A percentile compares a stretch with the other conserved stretches of the same genome.
These are phyloP conservation scores for Malassezia obtusa DNA, from an alignment of 1,284 basidiomycete species.

Conservation along the genomic window DNA sequence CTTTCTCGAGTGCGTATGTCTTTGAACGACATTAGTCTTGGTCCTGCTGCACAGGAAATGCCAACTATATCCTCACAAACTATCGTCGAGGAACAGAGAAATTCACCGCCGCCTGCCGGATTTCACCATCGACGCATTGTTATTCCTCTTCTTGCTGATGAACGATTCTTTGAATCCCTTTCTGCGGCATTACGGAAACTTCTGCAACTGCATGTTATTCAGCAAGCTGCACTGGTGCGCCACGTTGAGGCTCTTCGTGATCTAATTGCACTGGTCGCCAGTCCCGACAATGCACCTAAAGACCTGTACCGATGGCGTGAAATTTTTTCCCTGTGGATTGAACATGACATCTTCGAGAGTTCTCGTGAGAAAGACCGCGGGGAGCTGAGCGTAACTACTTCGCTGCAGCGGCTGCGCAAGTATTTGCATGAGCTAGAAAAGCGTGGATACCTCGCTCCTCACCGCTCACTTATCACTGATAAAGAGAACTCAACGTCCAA, in stretches of 20 bases:
- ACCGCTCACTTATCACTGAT: background rate
- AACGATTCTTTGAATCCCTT: slow-evolving; percentile 69
- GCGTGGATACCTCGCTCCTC: slow-evolving; percentile 25
- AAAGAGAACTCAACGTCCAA: background rate
- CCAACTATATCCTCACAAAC: background rate
- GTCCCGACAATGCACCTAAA: slow-evolving; percentile 49
- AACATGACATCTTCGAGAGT: slow-evolving; percentile 77
- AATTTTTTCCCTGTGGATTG: slow-evolving; percentile 78
- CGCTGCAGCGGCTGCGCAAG: slow-evolving; percentile 60
- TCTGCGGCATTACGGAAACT: slow-evolving; percentile 63
- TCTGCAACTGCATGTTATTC: slow-evolving; percentile 57
- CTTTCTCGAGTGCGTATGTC: background rate
- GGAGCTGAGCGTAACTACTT: slow-evolving; percentile 63
- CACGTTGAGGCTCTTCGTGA: slow-evolving; percentile 59
- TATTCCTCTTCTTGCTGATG: slow-evolving; percentile 71
- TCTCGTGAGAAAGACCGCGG: slow-evolving; percentile 64
- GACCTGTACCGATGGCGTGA: slow-evolving; percentile 88
- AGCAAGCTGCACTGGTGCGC: slow-evolving; percentile 59
- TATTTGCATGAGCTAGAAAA: slow-evolving; percentile 64
- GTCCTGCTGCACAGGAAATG: slow-evolving; percentile 5
- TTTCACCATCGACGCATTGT: slow-evolving; percentile 55
- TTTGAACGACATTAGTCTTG: background rate
- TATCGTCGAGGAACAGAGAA: background rate
- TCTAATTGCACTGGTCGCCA: slow-evolving; percentile 51
- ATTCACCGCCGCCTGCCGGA: slow-evolving; percentile 21